phyloP scores from a whole-genome alignment of 805 yeast genomes.

The Spathaspora passalidarum region DNA sequence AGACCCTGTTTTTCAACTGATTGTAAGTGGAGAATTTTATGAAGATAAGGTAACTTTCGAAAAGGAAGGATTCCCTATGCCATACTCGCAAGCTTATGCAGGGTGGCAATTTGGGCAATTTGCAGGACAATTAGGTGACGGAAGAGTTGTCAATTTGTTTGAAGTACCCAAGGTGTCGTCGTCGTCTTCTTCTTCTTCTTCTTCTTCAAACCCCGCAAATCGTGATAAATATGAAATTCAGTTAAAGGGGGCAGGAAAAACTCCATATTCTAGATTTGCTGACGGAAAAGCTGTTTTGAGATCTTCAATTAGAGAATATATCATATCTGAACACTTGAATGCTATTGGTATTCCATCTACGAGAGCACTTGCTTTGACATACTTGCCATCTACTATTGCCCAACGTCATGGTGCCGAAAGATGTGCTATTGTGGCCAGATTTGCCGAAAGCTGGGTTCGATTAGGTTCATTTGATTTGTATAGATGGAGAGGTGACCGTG shows the following conservation, averaged over 20 bases:
- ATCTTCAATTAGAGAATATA: constrained; percentile 83
- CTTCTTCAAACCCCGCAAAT: constrained; percentile 18
- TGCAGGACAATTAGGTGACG: constrained; percentile 98
- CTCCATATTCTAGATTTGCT: constrained; percentile 92
- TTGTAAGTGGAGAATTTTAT: constrained; percentile 60
- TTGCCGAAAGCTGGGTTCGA: constrained; percentile 84
- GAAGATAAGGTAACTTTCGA: constrained; percentile 24
- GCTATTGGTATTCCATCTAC: constrained; percentile 86
- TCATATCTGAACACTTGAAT: constrained; percentile 76
- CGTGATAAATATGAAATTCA: constrained; percentile 61
- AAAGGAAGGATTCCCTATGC: constrained; percentile 45
- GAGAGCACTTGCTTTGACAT: constrained; percentile 72
- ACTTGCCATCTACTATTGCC: constrained; percentile 74
- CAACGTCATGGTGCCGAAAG: constrained; percentile 68
- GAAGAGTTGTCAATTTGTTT: constrained; percentile 81
- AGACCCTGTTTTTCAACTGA: constrained; percentile 46
- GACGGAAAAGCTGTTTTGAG: constrained; percentile 94
- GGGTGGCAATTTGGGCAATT: constrained; percentile 96
- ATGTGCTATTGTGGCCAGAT: constrained; percentile 81
- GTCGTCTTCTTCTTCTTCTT: neutral
- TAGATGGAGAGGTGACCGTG: constrained; percentile 67
- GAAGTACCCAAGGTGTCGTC: constrained; percentile 61
- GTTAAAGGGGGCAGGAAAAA: constrained; percentile 87
- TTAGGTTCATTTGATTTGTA: constrained; percentile 86
- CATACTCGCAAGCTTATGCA: constrained; percentile 90